These are phyloP conservation scores for Rhodotorula taiwanensis DNA, from an alignment of 768 basidiomycete species.

Conservation along the genomic window DNA sequence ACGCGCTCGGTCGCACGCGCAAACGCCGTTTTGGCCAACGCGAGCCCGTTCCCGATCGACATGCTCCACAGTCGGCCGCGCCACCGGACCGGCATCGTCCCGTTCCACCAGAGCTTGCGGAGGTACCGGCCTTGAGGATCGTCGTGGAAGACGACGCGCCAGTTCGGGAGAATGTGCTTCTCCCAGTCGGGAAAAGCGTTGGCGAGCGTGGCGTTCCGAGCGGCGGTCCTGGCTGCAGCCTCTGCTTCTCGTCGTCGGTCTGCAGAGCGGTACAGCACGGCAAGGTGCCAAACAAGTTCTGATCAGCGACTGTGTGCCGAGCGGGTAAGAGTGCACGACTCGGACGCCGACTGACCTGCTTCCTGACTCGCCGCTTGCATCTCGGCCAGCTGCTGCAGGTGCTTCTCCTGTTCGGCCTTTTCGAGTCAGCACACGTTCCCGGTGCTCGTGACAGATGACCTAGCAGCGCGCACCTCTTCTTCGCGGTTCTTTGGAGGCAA, in stretches of 20 bases:
- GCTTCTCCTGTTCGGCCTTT: constrained; percentile 49
- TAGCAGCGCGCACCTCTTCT: constrained; percentile 53
- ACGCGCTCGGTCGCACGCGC: constrained; percentile 45
- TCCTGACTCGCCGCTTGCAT: constrained; percentile 79
- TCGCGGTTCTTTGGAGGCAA: constrained; percentile 72
- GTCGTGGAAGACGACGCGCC: constrained; percentile 56
- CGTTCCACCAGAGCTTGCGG: constrained; percentile 71
- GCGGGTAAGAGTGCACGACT: no score
- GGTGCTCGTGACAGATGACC: not conserved
- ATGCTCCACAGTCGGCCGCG: constrained; percentile 75
- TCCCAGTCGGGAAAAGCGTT: constrained; percentile 70
- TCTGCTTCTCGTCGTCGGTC: constrained; percentile 40
- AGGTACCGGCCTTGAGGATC: constrained; percentile 5
- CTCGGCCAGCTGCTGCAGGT: constrained; percentile 73
- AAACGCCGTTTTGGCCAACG: constrained; percentile 66
- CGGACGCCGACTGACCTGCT: constrained; percentile 53
- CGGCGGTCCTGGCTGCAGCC: constrained; percentile 55
- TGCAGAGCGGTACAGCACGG: no score
- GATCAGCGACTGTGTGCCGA: no score
- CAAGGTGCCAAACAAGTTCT: no score
- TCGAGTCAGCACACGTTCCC: not conserved
- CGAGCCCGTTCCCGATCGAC: constrained; percentile 75
- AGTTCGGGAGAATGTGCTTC: constrained; percentile 70
- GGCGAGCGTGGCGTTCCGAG: constrained; percentile 62
- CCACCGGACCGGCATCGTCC: constrained; percentile 68